phyloP scores from a whole-genome alignment of 768 basidiomycete species.

The Leccinum uliginosum region DNA sequence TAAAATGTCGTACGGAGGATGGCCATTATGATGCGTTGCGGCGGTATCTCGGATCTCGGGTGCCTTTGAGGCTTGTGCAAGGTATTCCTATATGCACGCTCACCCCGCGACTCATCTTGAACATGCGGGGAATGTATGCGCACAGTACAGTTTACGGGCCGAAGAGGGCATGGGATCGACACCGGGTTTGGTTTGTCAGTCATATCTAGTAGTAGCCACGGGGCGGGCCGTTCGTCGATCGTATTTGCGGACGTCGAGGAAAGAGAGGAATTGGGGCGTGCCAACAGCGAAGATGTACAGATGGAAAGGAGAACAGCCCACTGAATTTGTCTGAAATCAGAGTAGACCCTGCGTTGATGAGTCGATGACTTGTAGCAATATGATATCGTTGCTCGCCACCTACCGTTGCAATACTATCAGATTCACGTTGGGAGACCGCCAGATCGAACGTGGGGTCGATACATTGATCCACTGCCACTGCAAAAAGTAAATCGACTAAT shows the following conservation, averaged over 20 bases:
- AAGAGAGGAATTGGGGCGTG: neutral
- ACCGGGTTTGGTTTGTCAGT: neutral
- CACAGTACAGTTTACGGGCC: neutral
- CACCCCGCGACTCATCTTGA: neutral
- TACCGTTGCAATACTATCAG: too few relatives aligned
- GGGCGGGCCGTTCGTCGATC: neutral
- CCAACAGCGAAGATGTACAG: neutral
- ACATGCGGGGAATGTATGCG: neutral
- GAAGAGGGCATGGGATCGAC: neutral
- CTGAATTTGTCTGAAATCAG: neutral
- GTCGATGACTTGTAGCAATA: too few relatives aligned
- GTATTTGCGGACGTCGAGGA: neutral
- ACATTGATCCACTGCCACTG: too few relatives aligned
- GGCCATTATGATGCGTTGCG: too few relatives aligned
- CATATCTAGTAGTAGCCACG: neutral
- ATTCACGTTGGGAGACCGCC: neutral
- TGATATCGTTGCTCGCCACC: too few relatives aligned
- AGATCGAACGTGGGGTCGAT: too few relatives aligned
- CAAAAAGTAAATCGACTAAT: too few relatives aligned
- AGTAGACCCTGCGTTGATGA: too few relatives aligned
- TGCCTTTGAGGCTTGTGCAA: neutral
- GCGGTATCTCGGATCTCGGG: too few relatives aligned
- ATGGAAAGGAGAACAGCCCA: neutral
- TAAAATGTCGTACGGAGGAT: too few relatives aligned
- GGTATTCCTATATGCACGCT: neutral